Conservation (phyloP, 805 yeast species). For the Nakazawaea pomicola region DNA sequence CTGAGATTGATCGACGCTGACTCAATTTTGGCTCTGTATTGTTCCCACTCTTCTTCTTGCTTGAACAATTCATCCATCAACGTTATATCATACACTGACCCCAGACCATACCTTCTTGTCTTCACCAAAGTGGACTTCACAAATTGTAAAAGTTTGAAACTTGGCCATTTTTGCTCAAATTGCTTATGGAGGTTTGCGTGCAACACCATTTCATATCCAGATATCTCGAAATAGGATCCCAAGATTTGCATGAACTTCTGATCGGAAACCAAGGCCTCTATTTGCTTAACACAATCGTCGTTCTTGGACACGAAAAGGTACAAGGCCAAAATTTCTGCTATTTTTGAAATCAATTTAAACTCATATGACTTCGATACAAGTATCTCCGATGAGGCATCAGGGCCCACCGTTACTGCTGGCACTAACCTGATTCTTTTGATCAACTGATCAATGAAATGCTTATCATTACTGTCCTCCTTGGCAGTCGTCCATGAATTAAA, state of each 20-base stretch:
- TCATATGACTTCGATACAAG: conserved; percentile 42
- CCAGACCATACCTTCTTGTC: conserved; percentile 45
- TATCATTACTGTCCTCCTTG: conserved; percentile 47
- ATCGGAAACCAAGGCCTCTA: conserved; percentile 37
- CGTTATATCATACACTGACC: conserved; percentile 52
- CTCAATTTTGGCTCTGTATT: conserved; percentile 44
- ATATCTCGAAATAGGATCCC: conserved; percentile 27
- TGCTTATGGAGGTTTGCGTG: conserved; percentile 32
- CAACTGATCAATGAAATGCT: conserved; percentile 38
- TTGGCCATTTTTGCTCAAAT: conserved; percentile 47
- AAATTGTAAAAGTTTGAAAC: conserved; percentile 45
- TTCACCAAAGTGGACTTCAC: conserved; percentile 39
- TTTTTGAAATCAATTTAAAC: conserved; percentile 55
- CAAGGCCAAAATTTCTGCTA: conserved; percentile 72
- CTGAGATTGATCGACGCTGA: conserved; percentile 62
- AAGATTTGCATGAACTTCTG: conserved; percentile 29
- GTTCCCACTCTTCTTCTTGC: conserved; percentile 36
- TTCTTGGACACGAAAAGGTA: conserved; percentile 56
- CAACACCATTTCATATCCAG: conserved; percentile 16
- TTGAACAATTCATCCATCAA: conserved; percentile 59
- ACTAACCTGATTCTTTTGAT: conserved; percentile 26
- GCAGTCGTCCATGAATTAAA: conserved; percentile 74
- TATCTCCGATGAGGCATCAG: conserved; percentile 15
- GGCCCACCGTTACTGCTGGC: not conserved
- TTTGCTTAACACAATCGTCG: conserved; percentile 33